Evolutionary conservation across 441 rosid genomes (phyloP), one percentile per base, ranked within the genome.

Genomic region (Gossypium laxum): DNA sequence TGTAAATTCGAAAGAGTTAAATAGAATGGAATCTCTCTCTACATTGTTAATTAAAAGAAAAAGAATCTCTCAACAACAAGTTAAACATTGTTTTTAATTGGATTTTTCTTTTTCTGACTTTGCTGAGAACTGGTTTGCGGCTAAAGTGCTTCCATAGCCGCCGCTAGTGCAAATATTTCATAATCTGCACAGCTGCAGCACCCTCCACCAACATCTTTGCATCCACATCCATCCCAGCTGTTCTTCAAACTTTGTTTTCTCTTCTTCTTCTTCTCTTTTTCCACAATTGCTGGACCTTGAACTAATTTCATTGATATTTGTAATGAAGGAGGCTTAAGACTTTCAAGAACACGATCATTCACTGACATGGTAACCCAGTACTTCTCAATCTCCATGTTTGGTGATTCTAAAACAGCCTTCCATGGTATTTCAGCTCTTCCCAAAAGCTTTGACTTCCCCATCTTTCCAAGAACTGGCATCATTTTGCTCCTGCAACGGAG

Each of bases 351-450:
- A 6, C 50, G 24, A 0, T 30, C 74, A 32, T 77, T 79, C n/a
- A 56, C 73, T 0, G 81, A 52, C 84, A 89, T 76, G 57, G 71
- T 68, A 0, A 87, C 83, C 89, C 90, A 86, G 85, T 90, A 90
- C 34, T 72, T 81, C 62, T 87, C 86, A 43, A 91, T 75, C 68
- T 85, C 93, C 92, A 86, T 78, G 6, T 79, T 74, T 3, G 78
- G 76, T 2, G 91, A 80, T 64, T 85, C 90, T 14, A 89, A 55
- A 32, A 84, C 90, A 1, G 72, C 83, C 70, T 68, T 78, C 97
- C 92, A 89, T 24, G 87, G 84, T 70, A 91, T 32, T 58, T 89
- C 88, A 52, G 84, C 92, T 54, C 86, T 80, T 0, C 92, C 96
- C 32, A 91, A 11, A 11, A 91, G 79, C 72, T 79, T 73, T 6